These are phyloP conservation scores for Juncus inflexus DNA, from an alignment of 176 grass and related monocot species.

Conservation along the genomic window DNA sequence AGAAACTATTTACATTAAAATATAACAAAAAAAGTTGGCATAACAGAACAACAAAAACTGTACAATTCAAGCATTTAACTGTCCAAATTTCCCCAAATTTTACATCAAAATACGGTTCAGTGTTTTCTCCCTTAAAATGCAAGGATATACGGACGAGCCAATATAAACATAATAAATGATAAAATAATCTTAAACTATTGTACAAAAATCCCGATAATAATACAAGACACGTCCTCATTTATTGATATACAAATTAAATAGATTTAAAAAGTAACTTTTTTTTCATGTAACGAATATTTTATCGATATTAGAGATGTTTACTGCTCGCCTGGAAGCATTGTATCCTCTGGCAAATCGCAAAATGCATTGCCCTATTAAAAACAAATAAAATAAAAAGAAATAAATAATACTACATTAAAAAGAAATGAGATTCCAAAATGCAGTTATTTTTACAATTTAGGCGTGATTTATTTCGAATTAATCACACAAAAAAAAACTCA, in stretches of 20 bases:
- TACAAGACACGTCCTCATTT: neutral
- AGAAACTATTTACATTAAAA: no score
- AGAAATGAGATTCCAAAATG: neutral
- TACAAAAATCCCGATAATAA: constrained; percentile 5
- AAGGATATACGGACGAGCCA: no score
- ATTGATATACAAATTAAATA: constrained; percentile 15
- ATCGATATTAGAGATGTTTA: constrained; percentile 28
- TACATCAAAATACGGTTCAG: no score
- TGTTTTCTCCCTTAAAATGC: no score
- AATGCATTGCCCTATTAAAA: constrained; percentile 66
- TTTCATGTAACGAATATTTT: neutral
- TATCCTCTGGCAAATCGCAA: constrained; percentile 85
- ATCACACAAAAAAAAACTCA: neutral
- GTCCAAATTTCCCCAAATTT: no score
- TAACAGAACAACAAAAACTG: no score
- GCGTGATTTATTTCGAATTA: neutral
- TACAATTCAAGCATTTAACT: no score
- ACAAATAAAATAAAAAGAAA: neutral
- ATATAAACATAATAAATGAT: neutral
- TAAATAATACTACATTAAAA: neutral
- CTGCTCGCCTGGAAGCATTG: constrained; percentile 80
- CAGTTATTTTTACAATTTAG: neutral
- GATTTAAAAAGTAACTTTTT: constrained; percentile 6
- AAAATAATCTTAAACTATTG: neutral
- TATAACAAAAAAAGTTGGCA: no score